These are phyloP conservation scores for Knoxdaviesia proteae DNA, from an alignment of 2,329 filamentous ascomycete genomes.

Conservation along the genomic window DNA sequence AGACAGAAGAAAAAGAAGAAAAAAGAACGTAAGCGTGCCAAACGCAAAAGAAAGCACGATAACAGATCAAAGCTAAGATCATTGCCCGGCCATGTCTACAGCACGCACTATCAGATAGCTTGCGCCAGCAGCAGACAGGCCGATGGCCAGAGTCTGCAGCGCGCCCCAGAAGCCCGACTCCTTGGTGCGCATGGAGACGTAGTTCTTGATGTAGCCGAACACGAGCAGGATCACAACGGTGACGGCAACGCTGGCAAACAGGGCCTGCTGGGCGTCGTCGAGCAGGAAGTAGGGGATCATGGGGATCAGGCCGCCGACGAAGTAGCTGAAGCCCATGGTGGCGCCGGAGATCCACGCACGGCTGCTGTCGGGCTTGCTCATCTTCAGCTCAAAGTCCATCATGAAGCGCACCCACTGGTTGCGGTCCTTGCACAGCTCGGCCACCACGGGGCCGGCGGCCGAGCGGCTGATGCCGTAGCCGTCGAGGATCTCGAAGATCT, in stretches of 20 bases:
- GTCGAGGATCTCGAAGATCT: constrained; percentile 27
- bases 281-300: constrained; percentile 49
- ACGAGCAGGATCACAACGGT: constrained; percentile 38
- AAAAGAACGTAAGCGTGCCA: background rate
- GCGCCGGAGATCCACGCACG: constrained; percentile 33
- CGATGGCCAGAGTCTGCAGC: constrained; percentile 42
- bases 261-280: constrained; percentile 19
- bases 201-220: constrained; percentile 47
- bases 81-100: background rate
- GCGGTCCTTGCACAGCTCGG: constrained; percentile 24
- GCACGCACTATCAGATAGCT: constrained; percentile 39
- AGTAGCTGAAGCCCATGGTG: constrained; percentile 48
- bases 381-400: constrained; percentile 35
- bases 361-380: constrained; percentile 21
- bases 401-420: constrained; percentile 33
- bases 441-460: constrained; percentile 23
- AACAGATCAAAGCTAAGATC: background rate
- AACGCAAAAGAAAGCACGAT: background rate
- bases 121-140: constrained; percentile 42
- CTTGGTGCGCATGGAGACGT: constrained; percentile 21
- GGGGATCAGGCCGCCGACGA: constrained; percentile 50
- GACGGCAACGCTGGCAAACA: constrained; percentile 38
- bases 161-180: constrained; percentile 35
- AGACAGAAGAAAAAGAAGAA: background rate
- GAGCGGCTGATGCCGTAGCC: constrained; percentile 25